Evolutionary conservation across 371 early-diverging fungal species (phyloP).

Genomic region (Dichotomocladium elegans): DNA sequence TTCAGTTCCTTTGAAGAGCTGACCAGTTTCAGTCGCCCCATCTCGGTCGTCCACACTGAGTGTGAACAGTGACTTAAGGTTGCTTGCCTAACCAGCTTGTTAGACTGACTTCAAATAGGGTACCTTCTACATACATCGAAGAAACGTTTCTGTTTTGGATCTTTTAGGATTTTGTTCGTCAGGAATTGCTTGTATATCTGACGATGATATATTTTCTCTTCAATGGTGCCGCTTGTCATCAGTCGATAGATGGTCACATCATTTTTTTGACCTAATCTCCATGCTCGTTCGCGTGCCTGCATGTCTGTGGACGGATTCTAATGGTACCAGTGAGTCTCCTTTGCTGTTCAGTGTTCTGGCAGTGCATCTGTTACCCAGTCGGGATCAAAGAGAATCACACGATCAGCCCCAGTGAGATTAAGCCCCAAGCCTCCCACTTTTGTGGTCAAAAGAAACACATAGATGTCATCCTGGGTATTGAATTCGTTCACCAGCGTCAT

Average conservation of each 20-base stretch:
- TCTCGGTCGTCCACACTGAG: conserved; percentile 59
- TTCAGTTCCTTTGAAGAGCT: conserved; percentile 62
- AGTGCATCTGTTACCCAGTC: conserved; percentile 75
- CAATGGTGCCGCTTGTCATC: conserved; percentile 97
- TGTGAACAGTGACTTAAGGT: conserved; percentile 82
- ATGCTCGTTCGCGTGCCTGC: conserved; percentile 96
- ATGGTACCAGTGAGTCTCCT: neutral
- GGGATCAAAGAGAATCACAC: conserved; percentile 97
- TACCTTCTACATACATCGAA: conserved; percentile 58
- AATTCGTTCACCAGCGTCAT: conserved; percentile 85
- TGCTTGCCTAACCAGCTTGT: conserved; percentile 45
- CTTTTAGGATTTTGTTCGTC: conserved; percentile 92
- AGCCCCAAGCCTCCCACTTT: conserved; percentile 97
- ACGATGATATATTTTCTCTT: conserved; percentile 97
- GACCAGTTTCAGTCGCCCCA: conserved; percentile 64
- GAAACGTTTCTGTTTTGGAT: conserved; percentile 88
- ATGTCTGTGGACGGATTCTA: conserved; percentile 96
- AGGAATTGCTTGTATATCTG: conserved; percentile 97
- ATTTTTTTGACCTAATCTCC: conserved; percentile 91
- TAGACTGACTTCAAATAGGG: neutral
- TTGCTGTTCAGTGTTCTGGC: neutral
- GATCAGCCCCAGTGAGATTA: conserved; percentile 93
- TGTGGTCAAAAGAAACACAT: conserved; percentile 94
- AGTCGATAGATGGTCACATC: conserved; percentile 95
- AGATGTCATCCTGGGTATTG: conserved; percentile 67